A percentile compares a stretch with the other conserved stretches of the same genome.
Evolutionary conservation across 1,284 basidiomycete genomes (phyloP).

Genomic region (Phylloporus sp.): DNA sequence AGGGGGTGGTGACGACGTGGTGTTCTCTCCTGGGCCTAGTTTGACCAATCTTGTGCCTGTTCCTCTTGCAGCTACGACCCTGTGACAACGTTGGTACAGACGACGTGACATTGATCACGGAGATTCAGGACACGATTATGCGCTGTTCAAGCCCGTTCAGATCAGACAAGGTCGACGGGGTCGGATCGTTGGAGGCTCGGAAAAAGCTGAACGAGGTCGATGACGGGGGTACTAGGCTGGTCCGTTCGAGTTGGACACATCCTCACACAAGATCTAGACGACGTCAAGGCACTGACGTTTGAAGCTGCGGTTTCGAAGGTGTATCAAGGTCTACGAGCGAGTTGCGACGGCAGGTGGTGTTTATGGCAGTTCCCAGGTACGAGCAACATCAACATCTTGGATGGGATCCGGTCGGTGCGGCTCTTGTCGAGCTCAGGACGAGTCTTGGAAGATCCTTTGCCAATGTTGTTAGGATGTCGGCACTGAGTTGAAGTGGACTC

Average conservation of each 20-base stretch:
- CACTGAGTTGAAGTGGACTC: not conserved
- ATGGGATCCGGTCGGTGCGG: not conserved
- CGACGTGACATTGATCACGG: constrained; percentile 5
- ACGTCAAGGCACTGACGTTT: not conserved
- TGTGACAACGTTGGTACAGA: constrained; percentile 13
- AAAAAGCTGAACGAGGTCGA: constrained; percentile 2
- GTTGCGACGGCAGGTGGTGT: not conserved
- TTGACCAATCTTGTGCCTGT: constrained; percentile 6
- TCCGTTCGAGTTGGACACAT: not conserved
- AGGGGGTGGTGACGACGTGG: constrained; percentile 14
- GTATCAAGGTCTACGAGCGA: not conserved
- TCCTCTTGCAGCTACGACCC: not conserved
- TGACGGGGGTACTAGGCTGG: not conserved
- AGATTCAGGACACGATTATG: constrained; percentile 7
- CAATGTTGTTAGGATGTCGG: not conserved
- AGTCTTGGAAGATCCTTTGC: not conserved
- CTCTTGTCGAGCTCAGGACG: not conserved
- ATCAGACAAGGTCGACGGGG: constrained; percentile 2
- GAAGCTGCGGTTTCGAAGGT: not conserved
- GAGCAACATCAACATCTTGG: not conserved
- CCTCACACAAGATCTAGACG: not conserved
- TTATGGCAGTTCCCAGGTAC: not conserved
- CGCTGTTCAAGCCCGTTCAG: not conserved
- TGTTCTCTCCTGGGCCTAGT: constrained; percentile 6
- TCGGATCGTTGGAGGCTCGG: constrained; percentile 6